Base-by-base conservation (phyloP, 208 protist genomes). In the Endotrypanum monterogeii region DNA sequence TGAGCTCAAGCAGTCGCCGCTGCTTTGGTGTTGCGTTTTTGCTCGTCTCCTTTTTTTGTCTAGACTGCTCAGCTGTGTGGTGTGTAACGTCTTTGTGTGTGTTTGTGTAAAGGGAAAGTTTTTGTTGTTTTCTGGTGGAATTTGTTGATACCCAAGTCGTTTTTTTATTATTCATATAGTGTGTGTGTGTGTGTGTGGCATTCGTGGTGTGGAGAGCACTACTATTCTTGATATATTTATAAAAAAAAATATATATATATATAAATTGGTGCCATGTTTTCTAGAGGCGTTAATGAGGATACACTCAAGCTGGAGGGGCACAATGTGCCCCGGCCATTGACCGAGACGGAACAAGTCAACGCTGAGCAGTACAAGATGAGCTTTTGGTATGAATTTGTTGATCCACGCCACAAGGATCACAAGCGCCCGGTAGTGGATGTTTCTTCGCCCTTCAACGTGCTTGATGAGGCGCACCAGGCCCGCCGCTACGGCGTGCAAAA, bases 401-500 rank as follows among this genome's bases (percentile, higher is more conserved):
- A 94, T 68, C 89, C 87, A 3, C 50, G 37, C 0, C 78, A 93
- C 78, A 83, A 77, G 51, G 61, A 82, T 62, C 58, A 20, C 14
- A 23, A 23, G 35, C 84, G 82, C 16, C 67, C 89, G 8, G 68
- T 96, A 35, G 89, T 96, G 25, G 91, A 96, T 71, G 89, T 91
- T 20, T 96, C 91, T 0, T 74, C 88, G 8, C 91, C 91, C 4
- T 90, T 92, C 66, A 94, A 93, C 76, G 80, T 73, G 23, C 69
- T 96, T 14, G 91, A 96, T 71, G 91, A 96, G 65, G 84, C 91
- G 46, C 89, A 96, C 76, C 86, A 94, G 75, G 87, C 86, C 11
- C 85, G 89, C 12, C 75, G 80, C 57, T 90, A 90, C 30, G 89
- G 89, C 23, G 82, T 84, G 44, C 86, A 90, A 68, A 94, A 94